Percentiles rank a stretch among this genome's conserved stretches.
Conservation (phyloP, 805 yeast genomes). For the Candida coquimbonensis region DNA sequence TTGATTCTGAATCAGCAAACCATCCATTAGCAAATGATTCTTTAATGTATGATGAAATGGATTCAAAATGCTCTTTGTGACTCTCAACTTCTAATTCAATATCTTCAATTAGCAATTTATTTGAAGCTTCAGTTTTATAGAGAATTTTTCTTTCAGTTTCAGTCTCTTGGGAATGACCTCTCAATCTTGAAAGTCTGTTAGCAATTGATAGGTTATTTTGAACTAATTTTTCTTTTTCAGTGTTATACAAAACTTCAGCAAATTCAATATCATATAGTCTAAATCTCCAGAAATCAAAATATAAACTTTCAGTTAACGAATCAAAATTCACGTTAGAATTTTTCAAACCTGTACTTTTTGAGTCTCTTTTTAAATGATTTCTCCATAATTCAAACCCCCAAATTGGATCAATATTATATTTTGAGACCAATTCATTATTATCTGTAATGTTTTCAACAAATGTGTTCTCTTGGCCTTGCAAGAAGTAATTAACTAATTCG, state of each 20-base stretch:
- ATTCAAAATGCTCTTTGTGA: constrained; percentile 36
- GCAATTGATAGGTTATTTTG: constrained; percentile 29
- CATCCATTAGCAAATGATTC: constrained; percentile 30
- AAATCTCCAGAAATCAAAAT: constrained; percentile 64
- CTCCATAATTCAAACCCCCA: constrained; percentile 85
- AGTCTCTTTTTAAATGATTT: constrained; percentile 26
- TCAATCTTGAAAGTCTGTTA: constrained; percentile 26
- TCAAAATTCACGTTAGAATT: constrained; percentile 16
- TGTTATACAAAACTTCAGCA: constrained; percentile 41
- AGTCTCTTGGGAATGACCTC: constrained; percentile 1
- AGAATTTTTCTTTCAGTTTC: constrained; percentile 20
- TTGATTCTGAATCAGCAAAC: constrained; percentile 27
- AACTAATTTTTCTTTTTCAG: constrained; percentile 35
- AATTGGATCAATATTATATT: constrained; percentile 40
- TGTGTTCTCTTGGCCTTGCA: constrained; percentile 24
- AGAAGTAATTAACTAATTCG: constrained; percentile 49
- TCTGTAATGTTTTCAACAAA: constrained; percentile 33
- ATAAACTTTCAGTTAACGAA: constrained; percentile 36
- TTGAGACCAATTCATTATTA: constrained; percentile 32
- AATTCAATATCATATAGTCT: constrained; percentile 64
- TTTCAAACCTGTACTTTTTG: constrained; percentile 13
- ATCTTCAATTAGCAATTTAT: constrained; percentile 4
- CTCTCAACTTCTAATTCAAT: constrained; percentile 10
- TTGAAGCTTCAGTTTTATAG: constrained; percentile 2
- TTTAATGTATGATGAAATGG: constrained; percentile 21